Base-by-base conservation (phyloP, 1,284 basidiomycete species). In the Trametes versicolor region DNA sequence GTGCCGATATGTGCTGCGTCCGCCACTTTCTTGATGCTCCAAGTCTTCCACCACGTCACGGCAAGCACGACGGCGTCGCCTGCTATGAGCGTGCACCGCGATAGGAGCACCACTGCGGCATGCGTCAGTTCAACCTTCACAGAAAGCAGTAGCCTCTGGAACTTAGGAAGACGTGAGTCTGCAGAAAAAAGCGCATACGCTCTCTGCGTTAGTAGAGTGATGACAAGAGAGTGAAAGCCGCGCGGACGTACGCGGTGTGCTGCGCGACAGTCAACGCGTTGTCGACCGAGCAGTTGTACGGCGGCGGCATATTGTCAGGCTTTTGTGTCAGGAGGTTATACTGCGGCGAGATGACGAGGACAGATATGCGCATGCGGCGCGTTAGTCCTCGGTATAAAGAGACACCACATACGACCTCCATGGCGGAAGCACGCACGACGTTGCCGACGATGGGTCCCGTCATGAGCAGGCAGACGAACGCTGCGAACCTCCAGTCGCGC, bases 21-120 rank as follows among this genome's bases (percentile, higher is more conserved):
- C 15, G 61, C 61, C 4, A 48, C 54, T n/a, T 47, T 57, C 39
- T 57, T 62, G 1, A 62, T 27, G 17, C 34, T 19, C 29, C 57
- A 62, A 6, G 61, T 62, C 54, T 62, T 62, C 54, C 53, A 62
- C 61, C 61, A 62, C 9, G 61, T 62, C 41, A 58, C 49, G 7
- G 13, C 47, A 7, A 62, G 43, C 13, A 62, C 61, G 29, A 52
- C 36, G 10, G 61, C 23, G 41, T 62, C 61, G 7, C 48, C 61
- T 2, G 29, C 48, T n/a, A 62, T 62, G 39, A 52, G 41, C 25
- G 54, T 23, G n/a, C 41, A 9, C 15, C 61, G 39, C 2, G 61
- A 62, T 4, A 25, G 19, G 27, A 62, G 54, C n/a, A 57, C 55
- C 25, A 62, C 61, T 62, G 29, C 6, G 13, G 4, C 7, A 36